These are phyloP conservation scores for Kernera saxatilis DNA, from an alignment of 345 rosid species.

Conservation along the genomic window DNA sequence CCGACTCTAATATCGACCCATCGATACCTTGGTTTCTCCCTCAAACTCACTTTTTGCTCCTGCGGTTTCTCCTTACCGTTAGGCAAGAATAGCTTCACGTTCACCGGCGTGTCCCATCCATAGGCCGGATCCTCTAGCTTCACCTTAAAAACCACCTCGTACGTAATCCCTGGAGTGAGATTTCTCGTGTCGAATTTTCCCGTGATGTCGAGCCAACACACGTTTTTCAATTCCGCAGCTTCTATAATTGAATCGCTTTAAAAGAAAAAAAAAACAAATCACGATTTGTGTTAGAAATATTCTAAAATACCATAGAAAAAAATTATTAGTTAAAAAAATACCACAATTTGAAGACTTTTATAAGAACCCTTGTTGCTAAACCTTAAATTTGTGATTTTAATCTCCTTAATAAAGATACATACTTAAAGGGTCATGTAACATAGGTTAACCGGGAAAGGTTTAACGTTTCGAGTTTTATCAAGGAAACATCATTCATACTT, in stretches of 20 bases:
- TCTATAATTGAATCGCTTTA: conserved; percentile 26
- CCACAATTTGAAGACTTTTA: too few species aligned
- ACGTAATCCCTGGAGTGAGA: conserved; percentile 46
- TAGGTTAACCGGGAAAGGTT: neutral
- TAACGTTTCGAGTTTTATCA: neutral
- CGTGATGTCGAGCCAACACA: conserved; percentile 58
- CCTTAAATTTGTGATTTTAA: neutral
- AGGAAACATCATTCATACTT: neutral
- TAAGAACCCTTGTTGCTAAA: neutral
- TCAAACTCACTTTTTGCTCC: conserved; percentile 33
- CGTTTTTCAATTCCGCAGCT: conserved; percentile 38
- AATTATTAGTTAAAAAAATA: neutral
- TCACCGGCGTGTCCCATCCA: conserved; percentile 61
- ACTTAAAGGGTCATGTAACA: neutral
- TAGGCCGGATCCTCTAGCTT: conserved; percentile 38
- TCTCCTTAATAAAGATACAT: neutral
- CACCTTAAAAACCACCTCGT: conserved; percentile 44
- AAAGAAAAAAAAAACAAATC: neutral
- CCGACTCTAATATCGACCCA: conserved; percentile 58
- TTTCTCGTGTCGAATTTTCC: conserved; percentile 39
- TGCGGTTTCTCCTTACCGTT: conserved; percentile 27
- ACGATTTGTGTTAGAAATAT: too few species aligned
- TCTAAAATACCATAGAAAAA: neutral
- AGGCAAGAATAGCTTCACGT: conserved; percentile 39
- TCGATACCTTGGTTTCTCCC: conserved; percentile 24